Conservation (phyloP, 75 land plant genomes). For the Pinus tabuliformis region DNA sequence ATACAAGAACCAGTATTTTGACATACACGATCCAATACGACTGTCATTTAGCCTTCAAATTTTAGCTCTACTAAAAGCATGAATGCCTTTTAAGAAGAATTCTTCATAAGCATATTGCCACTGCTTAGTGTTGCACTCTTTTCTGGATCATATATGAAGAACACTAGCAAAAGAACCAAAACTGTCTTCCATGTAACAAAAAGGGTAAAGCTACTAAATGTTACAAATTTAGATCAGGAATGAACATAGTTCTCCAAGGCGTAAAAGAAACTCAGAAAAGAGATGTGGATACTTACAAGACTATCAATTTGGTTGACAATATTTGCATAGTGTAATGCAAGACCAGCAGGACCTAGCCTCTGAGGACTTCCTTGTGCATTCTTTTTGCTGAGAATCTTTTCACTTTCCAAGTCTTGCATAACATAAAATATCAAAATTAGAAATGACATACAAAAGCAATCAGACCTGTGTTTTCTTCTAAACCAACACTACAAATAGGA, state of each 20-base stretch:
- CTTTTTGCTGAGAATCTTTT: constrained; percentile 4
- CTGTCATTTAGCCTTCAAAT: too few species aligned
- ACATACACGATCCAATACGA: too few species aligned
- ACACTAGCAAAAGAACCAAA: neutral
- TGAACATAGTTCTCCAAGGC: neutral
- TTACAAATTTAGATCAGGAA: neutral
- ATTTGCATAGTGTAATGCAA: constrained; percentile 94
- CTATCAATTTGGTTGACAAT: constrained; percentile 87
- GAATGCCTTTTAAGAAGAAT: neutral
- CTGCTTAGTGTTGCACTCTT: neutral
- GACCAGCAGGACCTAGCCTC: constrained; percentile 72
- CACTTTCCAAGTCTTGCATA: constrained; percentile 10
- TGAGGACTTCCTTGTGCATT: constrained; percentile 9
- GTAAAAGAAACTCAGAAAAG: neutral
- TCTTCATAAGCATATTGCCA: neutral
- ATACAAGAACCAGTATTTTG: too few species aligned
- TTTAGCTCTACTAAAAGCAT: too few species aligned
- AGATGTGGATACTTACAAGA: constrained; percentile 56
- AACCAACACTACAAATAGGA: too few species aligned
- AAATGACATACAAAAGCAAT: too few species aligned
- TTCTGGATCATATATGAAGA: neutral
- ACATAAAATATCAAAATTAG: neutral
- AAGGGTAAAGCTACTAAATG: neutral
- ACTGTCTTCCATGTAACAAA: constrained; percentile 2
- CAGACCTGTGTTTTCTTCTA: too few species aligned